Percentiles rank a stretch among this genome's conserved stretches.
phyloP scores from a whole-genome alignment of 1,139 yeast species.

The Blastobotrys arbuscula region DNA sequence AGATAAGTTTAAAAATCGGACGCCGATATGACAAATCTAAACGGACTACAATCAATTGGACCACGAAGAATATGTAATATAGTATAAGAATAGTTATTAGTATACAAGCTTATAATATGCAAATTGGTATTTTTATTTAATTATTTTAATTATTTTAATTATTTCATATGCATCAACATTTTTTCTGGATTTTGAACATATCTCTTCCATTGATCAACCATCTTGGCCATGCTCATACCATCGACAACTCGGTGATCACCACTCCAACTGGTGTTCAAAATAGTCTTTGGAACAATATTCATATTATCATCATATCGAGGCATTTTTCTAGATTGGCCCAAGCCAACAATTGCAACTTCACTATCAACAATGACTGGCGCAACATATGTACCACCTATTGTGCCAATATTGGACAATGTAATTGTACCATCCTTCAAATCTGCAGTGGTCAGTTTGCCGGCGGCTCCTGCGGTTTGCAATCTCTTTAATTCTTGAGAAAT shows the following conservation, averaged over 20 bases:
- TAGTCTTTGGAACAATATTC: conserved; percentile 28
- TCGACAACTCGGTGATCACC: conserved; percentile 36
- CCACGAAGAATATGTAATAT: too few relatives aligned
- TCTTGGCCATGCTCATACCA: conserved; percentile 34
- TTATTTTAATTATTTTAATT: too few relatives aligned
- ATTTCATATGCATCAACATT: conserved; percentile 24
- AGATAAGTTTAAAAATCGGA: too few relatives aligned
- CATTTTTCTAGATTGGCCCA: conserved; percentile 29
- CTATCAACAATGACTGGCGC: conserved; percentile 54
- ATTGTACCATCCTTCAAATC: conserved; percentile 75
- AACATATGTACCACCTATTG: conserved; percentile 71
- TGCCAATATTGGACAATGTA: conserved; percentile 73
- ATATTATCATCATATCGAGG: conserved; percentile 28
- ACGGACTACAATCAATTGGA: too few relatives aligned
- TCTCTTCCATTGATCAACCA: conserved; percentile 30
- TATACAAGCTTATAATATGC: not conserved
- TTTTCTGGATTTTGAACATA: conserved; percentile 29
- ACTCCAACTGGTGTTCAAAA: conserved; percentile 34
- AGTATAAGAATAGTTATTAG: not conserved
- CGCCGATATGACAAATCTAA: too few relatives aligned
- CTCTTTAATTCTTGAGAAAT: conserved; percentile 55
- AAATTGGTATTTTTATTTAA: conserved; percentile 1
- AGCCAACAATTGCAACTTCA: conserved; percentile 34
- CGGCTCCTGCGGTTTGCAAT: conserved; percentile 55
- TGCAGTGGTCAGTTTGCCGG: conserved; percentile 60